Base-by-base conservation (phyloP, 129 eudicot genomes). In the Helianthus tuberosus region DNA sequence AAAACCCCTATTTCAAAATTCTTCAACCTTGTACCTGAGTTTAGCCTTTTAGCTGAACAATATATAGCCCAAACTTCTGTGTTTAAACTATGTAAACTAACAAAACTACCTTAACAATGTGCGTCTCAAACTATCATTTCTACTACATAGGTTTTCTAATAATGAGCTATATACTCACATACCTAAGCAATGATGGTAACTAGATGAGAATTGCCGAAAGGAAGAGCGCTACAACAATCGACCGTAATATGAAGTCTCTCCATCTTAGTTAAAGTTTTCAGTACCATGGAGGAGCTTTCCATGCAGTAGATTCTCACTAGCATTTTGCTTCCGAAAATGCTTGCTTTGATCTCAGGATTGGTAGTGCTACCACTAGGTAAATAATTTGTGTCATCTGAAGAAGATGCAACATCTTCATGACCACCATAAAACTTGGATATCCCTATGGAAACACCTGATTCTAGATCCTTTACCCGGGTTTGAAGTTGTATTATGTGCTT, bases 121-220 rank as follows among this genome's bases (percentile, higher is more conserved):
- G 8, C 46, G 6, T 41, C 46, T 41, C 8, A 6, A 41, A 41
- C 2, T 41, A 41, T 0, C 46, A 41, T 41, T 41, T 41, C 46
- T 6, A 41, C 46, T 41, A 41, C 1, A 5, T 41, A 41, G 46
- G 46, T 41, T 41, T 41, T 41, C 9, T 41, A 41, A 8, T 41
- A 41, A 60, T 60, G 65, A 27, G 14, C 20, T 5, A 12, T 1
- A 13, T 60, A 13, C 44, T 65, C 52, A 65, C 70, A 43, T 43
- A 76, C 80, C 80, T 76, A 48, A n/a, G 80, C 74, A n/a, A 44
- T 66, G 74, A 76, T 66, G 35, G 74, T 76, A 44, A 76, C 57
- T 66, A 67, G 43, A 55, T 55, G 67, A 55, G 49, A n/a, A 55
- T 39, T 29, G 66, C 20, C 36, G 66, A 55, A 76, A 8, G 74